These are phyloP conservation scores for Lanmaoa rubissima DNA, from an alignment of 768 basidiomycete genomes.

Conservation along the genomic window DNA sequence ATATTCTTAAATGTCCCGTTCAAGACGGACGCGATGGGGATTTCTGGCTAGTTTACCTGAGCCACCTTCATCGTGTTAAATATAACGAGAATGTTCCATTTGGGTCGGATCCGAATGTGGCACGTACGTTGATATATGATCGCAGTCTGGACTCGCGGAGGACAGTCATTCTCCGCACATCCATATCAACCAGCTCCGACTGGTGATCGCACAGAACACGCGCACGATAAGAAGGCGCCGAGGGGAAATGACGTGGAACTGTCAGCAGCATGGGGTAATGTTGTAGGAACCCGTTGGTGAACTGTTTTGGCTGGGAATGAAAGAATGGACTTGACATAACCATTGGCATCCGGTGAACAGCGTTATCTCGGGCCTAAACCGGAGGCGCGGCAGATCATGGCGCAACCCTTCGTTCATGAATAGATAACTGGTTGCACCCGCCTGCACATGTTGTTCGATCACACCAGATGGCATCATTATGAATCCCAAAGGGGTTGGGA, in stretches of 20 bases:
- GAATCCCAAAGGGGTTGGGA: conserved; percentile 14
- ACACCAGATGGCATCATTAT: conserved; percentile 22
- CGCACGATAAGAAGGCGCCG: conserved; percentile 14
- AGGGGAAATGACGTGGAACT: conserved; percentile 21
- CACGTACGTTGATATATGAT: conserved; percentile 5
- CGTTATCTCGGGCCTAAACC: conserved; percentile 12
- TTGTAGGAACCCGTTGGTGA: not conserved
- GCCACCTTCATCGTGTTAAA: conserved; percentile 8
- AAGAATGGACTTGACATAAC: conserved; percentile 12
- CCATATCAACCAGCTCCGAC: conserved; percentile 17
- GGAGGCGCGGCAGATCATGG: conserved; percentile 14
- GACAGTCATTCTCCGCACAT: not conserved
- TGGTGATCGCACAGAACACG: conserved; percentile 8
- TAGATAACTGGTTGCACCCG: conserved; percentile 12
- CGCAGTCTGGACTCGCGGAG: conserved; percentile 10
- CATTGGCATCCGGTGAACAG: conserved; percentile 9
- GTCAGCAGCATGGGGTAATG: conserved; percentile 12
- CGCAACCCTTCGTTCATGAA: conserved; percentile 13
- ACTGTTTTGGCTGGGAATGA: conserved; percentile 1
- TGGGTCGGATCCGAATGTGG: conserved; percentile 20
- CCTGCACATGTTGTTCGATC: conserved; percentile 19
- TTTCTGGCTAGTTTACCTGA: conserved; percentile 4
- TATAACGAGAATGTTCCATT: conserved; percentile 12
- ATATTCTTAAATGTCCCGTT: conserved; percentile 21
- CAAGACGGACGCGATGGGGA: conserved; percentile 16